These are phyloP conservation scores for Ogataea sp. DNA, from an alignment of 805 yeast species.

Conservation along the genomic window DNA sequence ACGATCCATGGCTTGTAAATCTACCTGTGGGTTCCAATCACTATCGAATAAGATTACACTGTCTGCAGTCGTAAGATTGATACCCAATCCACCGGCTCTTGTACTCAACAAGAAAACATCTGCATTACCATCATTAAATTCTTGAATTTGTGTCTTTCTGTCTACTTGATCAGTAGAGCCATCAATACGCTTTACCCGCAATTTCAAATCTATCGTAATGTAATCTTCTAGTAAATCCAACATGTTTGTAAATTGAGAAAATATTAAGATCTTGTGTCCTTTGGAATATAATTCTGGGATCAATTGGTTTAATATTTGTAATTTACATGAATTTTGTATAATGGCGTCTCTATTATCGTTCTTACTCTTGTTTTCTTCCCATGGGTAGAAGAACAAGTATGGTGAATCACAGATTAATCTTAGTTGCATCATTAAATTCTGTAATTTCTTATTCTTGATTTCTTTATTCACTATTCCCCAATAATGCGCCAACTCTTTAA, in stretches of 20 bases:
- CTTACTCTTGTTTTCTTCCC: conserved; percentile 37
- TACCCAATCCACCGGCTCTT: conserved; percentile 91
- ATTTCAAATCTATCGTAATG: conserved; percentile 38
- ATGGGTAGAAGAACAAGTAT: conserved; percentile 75
- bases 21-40: conserved; percentile 98
- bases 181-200: conserved; percentile 56
- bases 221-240: conserved; percentile 78
- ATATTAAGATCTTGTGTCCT: conserved; percentile 66
- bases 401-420: conserved; percentile 85
- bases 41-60: conserved; percentile 85
- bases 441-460: conserved; percentile 44
- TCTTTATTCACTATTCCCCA: conserved; percentile 29
- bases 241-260: conserved; percentile 80
- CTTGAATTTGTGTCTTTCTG: conserved; percentile 54
- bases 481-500: conserved; percentile 7
- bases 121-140: conserved; percentile 33
- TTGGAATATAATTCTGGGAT: conserved; percentile 36
- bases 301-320: conserved; percentile 61
- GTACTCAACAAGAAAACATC: conserved; percentile 74
- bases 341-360: conserved; percentile 21
- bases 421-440: conserved; percentile 74
- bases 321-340: conserved; percentile 59
- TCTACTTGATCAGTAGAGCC: conserved; percentile 64
- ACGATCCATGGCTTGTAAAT: conserved; percentile 92
- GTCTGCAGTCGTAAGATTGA: conserved; percentile 80